Conservation (phyloP, 306 rosid genomes). For the Cercis canadensis region DNA sequence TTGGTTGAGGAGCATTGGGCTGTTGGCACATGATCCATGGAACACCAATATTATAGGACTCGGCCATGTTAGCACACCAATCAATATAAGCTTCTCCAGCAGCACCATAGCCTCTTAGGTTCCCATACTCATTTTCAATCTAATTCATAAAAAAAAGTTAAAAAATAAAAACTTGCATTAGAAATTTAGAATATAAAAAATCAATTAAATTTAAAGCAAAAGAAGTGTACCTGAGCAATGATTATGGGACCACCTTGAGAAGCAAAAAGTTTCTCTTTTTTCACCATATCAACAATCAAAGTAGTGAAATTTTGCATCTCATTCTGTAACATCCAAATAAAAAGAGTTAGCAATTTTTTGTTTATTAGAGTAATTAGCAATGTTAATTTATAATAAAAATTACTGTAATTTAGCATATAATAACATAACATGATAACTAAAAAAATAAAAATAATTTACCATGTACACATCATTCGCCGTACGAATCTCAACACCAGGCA, state of each 20-base stretch:
- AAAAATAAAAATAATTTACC: conserved; percentile 34
- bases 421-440: not conserved
- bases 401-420: no score
- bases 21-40: conserved; percentile 79
- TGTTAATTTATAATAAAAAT: no score
- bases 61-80: conserved; percentile 64
- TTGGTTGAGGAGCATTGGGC: conserved; percentile 56
- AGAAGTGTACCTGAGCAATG: conserved; percentile 64
- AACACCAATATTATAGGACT: conserved; percentile 51
- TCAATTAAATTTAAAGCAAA: no score
- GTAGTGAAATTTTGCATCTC: conserved; percentile 66
- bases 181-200: not conserved
- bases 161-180: not conserved
- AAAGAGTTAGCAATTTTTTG: no score
- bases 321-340: conserved; percentile 41
- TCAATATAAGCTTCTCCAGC: conserved; percentile 58
- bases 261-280: conserved; percentile 60
- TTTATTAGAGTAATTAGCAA: no score
- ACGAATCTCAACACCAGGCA: conserved; percentile 57
- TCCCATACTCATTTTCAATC: conserved; percentile 70
- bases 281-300: conserved; percentile 55
- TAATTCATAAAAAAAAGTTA: not conserved
- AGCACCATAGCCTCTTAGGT: conserved; percentile 66
- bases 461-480: conserved; percentile 52
- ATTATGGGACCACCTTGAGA: conserved; percentile 66